Evolutionary conservation across 2,329 filamentous ascomycete species (phyloP).

Genomic region (Phoma sp.): DNA sequence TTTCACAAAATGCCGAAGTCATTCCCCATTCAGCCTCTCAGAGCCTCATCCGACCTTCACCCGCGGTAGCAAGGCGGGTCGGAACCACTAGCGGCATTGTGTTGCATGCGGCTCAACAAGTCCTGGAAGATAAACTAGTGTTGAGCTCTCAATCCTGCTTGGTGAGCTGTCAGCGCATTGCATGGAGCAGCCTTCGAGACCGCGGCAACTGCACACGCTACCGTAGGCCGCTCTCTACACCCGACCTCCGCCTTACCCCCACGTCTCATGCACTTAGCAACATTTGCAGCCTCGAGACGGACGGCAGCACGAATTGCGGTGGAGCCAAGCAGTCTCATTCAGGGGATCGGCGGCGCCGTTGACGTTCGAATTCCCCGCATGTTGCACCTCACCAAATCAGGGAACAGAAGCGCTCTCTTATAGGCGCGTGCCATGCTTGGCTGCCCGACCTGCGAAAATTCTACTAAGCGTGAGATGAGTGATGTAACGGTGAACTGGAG

Average conservation of each 20-base stretch:
- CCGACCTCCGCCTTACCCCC: neutral
- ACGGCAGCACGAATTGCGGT: neutral
- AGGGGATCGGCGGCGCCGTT: slow-evolving; percentile 16
- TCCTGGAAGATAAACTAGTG: slow-evolving; percentile 4
- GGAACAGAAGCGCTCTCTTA: slow-evolving; percentile 4
- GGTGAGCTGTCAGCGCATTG: slow-evolving; percentile 5
- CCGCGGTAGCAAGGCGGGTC: slow-evolving; percentile 12
- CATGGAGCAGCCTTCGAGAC: neutral
- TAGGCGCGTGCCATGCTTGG: slow-evolving; percentile 9
- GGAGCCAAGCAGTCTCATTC: neutral
- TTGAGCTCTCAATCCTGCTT: neutral
- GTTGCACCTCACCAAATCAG: slow-evolving; percentile 11
- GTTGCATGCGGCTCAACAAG: slow-evolving; percentile 18
- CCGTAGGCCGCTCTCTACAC: neutral
- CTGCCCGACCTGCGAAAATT: slow-evolving; percentile 11
- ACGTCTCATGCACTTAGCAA: neutral
- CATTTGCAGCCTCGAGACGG: neutral
- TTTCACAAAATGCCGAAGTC: neutral
- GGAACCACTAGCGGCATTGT: slow-evolving; percentile 1
- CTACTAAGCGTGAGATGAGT: slow-evolving; percentile 13
- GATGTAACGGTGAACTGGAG: slow-evolving; percentile 15
- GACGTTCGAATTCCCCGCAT: slow-evolving; percentile 15
- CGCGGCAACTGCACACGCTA: neutral
- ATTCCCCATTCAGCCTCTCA: neutral
- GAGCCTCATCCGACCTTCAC: slow-evolving; percentile 7